Evolutionary conservation across 768 basidiomycete species (phyloP).

Genomic region (Fistulinella prunicolor): DNA sequence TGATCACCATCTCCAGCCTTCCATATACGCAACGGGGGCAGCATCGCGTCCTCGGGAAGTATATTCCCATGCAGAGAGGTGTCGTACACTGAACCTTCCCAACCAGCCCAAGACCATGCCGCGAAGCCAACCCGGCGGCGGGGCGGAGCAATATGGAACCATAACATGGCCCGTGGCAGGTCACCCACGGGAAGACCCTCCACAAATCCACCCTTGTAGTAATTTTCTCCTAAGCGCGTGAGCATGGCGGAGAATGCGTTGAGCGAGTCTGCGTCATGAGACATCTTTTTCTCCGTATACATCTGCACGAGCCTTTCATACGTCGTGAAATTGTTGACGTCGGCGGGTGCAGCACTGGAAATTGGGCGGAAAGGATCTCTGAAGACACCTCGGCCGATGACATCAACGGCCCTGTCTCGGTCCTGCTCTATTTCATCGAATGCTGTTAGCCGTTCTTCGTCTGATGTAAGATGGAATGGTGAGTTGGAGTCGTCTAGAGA

Average conservation of each 20-base stretch:
- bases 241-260: constrained; percentile 16
- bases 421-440: neutral
- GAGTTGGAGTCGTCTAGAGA: constrained; percentile 12
- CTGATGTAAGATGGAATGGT: constrained; percentile 9
- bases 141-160: constrained; percentile 2
- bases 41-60: neutral
- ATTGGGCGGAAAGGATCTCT: constrained; percentile 12
- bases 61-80: neutral
- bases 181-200: constrained; percentile 11
- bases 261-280: constrained; percentile 10
- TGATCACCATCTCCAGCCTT: neutral
- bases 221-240: neutral
- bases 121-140: constrained; percentile 4
- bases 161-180: constrained; percentile 9
- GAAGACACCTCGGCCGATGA: constrained; percentile 4
- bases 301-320: constrained; percentile 5
- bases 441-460: neutral
- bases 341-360: neutral
- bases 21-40: constrained; percentile 12
- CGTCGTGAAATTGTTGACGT: neutral
- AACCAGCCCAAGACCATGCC: constrained; percentile 15
- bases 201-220: constrained; percentile 11
- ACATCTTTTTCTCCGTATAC: constrained; percentile 4
- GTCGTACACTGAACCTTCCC: constrained; percentile 1
- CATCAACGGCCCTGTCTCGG: neutral